These are phyloP conservation scores for Eutrema japonicum DNA, from an alignment of 345 rosid genomes.

Conservation along the genomic window DNA sequence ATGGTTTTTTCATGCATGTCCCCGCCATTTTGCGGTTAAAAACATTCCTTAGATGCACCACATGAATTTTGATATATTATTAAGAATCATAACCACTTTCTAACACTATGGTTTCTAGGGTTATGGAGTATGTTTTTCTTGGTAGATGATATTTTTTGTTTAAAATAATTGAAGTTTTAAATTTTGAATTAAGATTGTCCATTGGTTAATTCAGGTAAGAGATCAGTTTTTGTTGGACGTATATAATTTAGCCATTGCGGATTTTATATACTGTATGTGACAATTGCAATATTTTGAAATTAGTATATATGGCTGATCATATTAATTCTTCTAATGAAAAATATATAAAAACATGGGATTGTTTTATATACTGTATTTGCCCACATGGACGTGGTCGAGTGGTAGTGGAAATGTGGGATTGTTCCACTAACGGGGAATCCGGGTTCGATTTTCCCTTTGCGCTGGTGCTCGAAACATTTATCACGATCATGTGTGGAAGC, in stretches of 20 bases:
- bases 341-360: not conserved
- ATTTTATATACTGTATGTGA: not conserved
- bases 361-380: no score
- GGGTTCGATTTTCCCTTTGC: no score
- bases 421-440: no score
- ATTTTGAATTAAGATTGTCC: not conserved
- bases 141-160: conserved; percentile 23
- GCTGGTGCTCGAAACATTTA: no score
- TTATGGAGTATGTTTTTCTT: conserved; percentile 41
- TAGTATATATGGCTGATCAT: not conserved
- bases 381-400: no score
- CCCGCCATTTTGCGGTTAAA: conserved; percentile 45
- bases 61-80: conserved; percentile 39
- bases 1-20: conserved; percentile 39
- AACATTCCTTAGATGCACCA: conserved; percentile 44
- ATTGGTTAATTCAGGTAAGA: conserved; percentile 18
- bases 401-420: no score
- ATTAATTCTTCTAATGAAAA: not conserved
- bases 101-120: conserved; percentile 39
- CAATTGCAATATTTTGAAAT: not conserved
- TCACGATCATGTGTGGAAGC: no score
- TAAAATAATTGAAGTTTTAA: not conserved
- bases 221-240: not conserved
- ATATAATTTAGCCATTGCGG: not conserved
- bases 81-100: conserved; percentile 40